A percentile compares a stretch with the other conserved stretches of the same genome.
Evolutionary conservation across 148 eudicot genomes (phyloP).

Genomic region (Rheum nobile): DNA sequence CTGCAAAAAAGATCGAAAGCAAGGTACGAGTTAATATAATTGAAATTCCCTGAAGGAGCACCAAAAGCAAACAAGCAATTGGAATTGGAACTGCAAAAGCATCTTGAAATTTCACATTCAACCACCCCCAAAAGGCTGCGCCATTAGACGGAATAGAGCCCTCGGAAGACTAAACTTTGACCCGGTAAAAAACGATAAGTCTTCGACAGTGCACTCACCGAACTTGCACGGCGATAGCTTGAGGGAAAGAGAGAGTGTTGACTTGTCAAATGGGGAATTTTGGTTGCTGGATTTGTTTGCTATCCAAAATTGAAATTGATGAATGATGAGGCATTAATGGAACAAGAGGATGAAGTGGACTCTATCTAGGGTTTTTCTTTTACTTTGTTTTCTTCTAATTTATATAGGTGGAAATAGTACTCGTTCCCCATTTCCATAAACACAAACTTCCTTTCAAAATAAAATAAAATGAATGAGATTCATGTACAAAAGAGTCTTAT

Average conservation of each 20-base stretch:
- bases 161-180: neutral
- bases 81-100: conserved; percentile 2
- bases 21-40: neutral
- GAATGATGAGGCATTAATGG: neutral
- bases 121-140: conserved; percentile 6
- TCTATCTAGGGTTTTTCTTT: conserved; percentile 2
- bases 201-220: conserved; percentile 4
- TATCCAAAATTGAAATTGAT: neutral
- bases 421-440: no score
- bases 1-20: neutral
- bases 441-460: no score
- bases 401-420: no score
- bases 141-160: neutral
- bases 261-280: neutral
- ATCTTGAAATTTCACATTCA: conserved; percentile 15
- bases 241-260: neutral
- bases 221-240: neutral
- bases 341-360: neutral
- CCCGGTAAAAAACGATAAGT: neutral
- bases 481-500: no score
- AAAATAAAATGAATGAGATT: no score
- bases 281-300: conserved; percentile 1
- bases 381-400: neutral
- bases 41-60: neutral
- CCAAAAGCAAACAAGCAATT: neutral